Percentiles rank a stretch among this genome's conserved stretches.
phyloP scores from a whole-genome alignment of 2,329 filamentous ascomycete species.

The Colletotrichum eremochloae region DNA sequence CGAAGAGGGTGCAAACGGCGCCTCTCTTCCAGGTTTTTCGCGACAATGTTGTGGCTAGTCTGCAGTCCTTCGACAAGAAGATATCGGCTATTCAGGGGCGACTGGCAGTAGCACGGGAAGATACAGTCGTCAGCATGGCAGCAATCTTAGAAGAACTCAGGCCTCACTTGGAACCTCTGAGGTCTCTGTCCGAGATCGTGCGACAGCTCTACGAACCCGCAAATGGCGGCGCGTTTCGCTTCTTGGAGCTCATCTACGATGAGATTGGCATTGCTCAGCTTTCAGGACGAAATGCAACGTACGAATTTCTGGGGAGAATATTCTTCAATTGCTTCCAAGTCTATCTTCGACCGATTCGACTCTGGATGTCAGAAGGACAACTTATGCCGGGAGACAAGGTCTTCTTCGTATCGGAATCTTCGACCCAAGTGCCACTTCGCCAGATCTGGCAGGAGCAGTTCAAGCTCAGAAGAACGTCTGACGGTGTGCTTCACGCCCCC shows the following conservation, averaged over 20 bases:
- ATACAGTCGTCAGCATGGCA: constrained; percentile 76
- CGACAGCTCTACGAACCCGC: constrained; percentile 65
- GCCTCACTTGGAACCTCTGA: constrained; percentile 66
- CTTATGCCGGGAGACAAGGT: constrained; percentile 74
- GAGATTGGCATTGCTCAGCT: constrained; percentile 78
- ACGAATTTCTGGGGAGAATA: constrained; percentile 73
- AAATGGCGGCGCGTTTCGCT: constrained; percentile 72
- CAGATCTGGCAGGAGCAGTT: constrained; percentile 85
- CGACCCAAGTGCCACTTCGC: constrained; percentile 68
- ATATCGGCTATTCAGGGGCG: constrained; percentile 72
- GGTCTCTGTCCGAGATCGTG: constrained; percentile 73
- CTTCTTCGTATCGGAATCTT: constrained; percentile 77
- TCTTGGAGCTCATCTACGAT: constrained; percentile 83
- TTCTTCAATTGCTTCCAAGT: constrained; percentile 87
- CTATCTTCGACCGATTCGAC: constrained; percentile 83
- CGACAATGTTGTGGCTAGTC: constrained; percentile 68
- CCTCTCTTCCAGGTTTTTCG: constrained; percentile 80
- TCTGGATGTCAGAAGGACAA: constrained; percentile 87
- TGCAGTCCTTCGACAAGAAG: constrained; percentile 69
- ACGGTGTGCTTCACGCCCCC: constrained; percentile 76
- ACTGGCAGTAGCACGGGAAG: constrained; percentile 66
- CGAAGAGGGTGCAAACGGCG: constrained; percentile 58
- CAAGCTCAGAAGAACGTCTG: constrained; percentile 71
- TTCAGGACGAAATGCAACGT: constrained; percentile 72
- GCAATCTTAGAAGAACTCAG: constrained; percentile 71